phyloP scores from a whole-genome alignment of 345 rosid species.

The Zanthoxylum bungeanum region DNA sequence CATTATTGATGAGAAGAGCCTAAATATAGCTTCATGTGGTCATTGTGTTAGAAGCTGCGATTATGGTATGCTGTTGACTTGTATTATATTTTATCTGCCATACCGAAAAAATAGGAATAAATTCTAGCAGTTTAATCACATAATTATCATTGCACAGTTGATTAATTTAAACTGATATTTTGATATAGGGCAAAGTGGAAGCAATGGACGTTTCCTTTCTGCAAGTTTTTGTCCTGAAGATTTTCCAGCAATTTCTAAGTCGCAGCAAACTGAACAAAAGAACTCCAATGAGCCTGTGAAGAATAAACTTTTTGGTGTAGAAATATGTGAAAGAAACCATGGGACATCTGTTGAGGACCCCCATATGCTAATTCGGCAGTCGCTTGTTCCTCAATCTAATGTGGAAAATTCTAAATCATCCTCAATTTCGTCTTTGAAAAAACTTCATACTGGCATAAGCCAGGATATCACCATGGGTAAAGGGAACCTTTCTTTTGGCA shows the following conservation, averaged over 20 bases:
- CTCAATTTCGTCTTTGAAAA: conserved; percentile 26
- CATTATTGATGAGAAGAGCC: too few species aligned
- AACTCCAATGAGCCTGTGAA: conserved; percentile 10
- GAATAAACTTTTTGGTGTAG: conserved; percentile 36
- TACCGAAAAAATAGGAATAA: background rate
- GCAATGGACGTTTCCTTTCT: conserved; percentile 8
- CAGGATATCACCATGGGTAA: conserved; percentile 12
- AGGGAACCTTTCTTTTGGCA: conserved; percentile 21
- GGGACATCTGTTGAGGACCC: conserved; percentile 20
- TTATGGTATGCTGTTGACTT: background rate
- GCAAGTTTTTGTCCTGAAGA: conserved; percentile 17
- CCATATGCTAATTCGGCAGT: conserved; percentile 5
- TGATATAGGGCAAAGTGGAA: conserved; percentile 24
- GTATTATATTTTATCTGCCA: background rate
- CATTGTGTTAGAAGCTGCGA: background rate
- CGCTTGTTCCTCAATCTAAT: conserved; percentile 15
- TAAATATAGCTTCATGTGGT: background rate
- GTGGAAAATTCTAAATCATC: conserved; percentile 23
- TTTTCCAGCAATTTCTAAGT: conserved; percentile 16
- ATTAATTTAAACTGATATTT: conserved; percentile 2
- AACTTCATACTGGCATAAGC: conserved; percentile 15
- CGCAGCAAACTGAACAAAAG: conserved; percentile 16
- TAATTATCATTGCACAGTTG: background rate
- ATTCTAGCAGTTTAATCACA: background rate
- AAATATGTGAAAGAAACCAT: conserved; percentile 25